Evolutionary conservation across 306 rosid species (phyloP), one percentile per base, ranked within the genome.

Genomic region (Adenanthera pavonina): DNA sequence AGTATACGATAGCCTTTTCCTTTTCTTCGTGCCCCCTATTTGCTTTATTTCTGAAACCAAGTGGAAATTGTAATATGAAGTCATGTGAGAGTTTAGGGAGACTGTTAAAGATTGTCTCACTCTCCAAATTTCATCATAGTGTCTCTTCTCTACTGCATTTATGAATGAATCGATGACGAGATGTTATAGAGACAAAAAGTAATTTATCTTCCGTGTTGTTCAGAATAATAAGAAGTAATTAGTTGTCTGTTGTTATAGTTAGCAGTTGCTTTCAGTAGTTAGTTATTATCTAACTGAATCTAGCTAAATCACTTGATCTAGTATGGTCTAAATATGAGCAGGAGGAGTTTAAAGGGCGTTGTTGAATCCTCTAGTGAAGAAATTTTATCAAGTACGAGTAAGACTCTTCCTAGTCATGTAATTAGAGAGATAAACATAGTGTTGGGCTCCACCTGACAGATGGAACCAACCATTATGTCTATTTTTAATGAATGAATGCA

Each of bases 121-220:
- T n/a, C 65, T 69, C 33, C 68, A 59, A 46, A 60, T 69, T 69
- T 19, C 52, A 52, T 6, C 66, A 14, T 20, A 33, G 57, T 77
- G 61, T 64, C 61, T 61, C 64, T 66, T 53, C 36, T 44, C n/a
- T 25, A 3, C 53, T 52, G 11, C 19, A 33, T 72, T 49, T 19
- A 15, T 72, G 61, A 64, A 70, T 52, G 34, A 16, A 72, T 16
- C 14, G 44, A 62, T 85, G 78, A 13, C 51, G 54, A 43, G 57
- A 40, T 52, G 78, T 53, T 53, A 33, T 8, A 48, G 70, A 53
- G 61, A 57, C 14, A 54, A 54, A 34, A 30, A 70, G 66, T 43
- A 73, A 48, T 56, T 44, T 46, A 40, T 40, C 43, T 40, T 40
- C 43, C 43, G 6, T 40, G 43, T 40, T 40, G 43, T 40, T 40